These are phyloP conservation scores for Ceratocystis alfenasii DNA, from an alignment of 2,329 filamentous ascomycete genomes.

Conservation along the genomic window DNA sequence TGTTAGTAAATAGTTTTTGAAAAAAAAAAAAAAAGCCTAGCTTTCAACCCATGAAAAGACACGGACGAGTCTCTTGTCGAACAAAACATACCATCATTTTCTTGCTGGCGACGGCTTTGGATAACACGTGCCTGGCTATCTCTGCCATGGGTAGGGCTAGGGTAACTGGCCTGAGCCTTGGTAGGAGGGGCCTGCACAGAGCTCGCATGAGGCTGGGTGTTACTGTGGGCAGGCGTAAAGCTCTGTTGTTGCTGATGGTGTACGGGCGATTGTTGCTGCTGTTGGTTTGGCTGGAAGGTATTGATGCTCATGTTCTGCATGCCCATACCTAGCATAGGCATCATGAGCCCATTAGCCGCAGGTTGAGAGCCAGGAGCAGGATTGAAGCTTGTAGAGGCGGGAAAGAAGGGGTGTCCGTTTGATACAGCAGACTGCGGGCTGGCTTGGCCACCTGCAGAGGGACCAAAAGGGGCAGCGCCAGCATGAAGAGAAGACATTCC, in stretches of 20 bases:
- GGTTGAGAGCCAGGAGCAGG: conserved; percentile 25
- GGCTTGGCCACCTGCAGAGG: conserved; percentile 32
- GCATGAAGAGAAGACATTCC: conserved; percentile 47
- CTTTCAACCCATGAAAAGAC: neutral
- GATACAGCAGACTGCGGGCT: conserved; percentile 22
- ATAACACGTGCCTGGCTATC: conserved; percentile 68
- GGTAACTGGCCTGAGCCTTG: conserved; percentile 8
- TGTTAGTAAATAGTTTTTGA: neutral
- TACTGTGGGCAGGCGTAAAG: conserved; percentile 4
- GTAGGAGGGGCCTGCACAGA: conserved; percentile 5
- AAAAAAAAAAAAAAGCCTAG: neutral
- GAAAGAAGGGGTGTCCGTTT: conserved; percentile 29
- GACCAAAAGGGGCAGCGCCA: conserved; percentile 67
- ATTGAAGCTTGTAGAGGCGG: conserved; percentile 26
- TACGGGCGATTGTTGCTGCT: conserved; percentile 20
- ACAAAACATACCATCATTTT: conserved; percentile 51
- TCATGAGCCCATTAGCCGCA: conserved; percentile 24
- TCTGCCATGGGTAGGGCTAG: conserved; percentile 39
- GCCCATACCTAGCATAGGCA: conserved; percentile 53
- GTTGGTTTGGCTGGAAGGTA: conserved; percentile 29
- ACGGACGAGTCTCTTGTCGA: neutral
- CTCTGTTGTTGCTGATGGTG: conserved; percentile 23
- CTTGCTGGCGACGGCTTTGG: conserved; percentile 60
- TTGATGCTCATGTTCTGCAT: conserved; percentile 41
- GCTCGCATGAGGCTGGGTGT: conserved; percentile 1